These are phyloP conservation scores for Russula dissimulans DNA, from an alignment of 768 basidiomycete genomes.

Conservation along the genomic window DNA sequence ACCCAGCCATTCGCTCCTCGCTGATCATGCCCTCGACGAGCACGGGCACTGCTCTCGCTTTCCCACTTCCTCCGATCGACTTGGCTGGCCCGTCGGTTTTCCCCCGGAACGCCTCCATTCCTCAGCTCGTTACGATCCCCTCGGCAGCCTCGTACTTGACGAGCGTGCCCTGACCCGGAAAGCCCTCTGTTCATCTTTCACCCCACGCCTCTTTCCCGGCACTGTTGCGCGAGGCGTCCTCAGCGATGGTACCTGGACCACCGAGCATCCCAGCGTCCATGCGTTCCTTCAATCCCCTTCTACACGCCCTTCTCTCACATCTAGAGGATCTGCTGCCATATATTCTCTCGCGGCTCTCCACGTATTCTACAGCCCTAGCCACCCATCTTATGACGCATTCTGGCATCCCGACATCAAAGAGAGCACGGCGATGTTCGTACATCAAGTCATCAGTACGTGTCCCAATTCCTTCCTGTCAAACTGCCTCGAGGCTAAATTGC, in stretches of 20 bases:
- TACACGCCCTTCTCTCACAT: slow-evolving; percentile 7
- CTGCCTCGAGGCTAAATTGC: not conserved
- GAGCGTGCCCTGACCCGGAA: not conserved
- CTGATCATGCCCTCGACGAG: not conserved
- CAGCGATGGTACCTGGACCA: slow-evolving; percentile 19
- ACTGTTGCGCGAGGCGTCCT: slow-evolving; percentile 16
- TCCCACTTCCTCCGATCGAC: slow-evolving; percentile 10
- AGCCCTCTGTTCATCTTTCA: slow-evolving; percentile 1
- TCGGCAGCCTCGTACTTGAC: slow-evolving; percentile 12
- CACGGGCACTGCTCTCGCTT: not conserved
- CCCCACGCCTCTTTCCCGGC: slow-evolving; percentile 3
- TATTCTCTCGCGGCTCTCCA: slow-evolving; percentile 17
- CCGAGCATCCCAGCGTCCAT: slow-evolving; percentile 14
- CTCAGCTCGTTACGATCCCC: slow-evolving; percentile 16
- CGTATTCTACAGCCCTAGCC: slow-evolving; percentile 15
- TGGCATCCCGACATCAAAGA: slow-evolving; percentile 15
- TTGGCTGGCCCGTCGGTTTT: not conserved
- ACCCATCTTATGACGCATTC: slow-evolving; percentile 17
- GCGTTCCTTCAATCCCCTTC: slow-evolving; percentile 12
- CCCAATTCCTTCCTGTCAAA: not conserved
- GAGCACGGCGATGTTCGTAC: slow-evolving; percentile 13
- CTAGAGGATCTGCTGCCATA: slow-evolving; percentile 11
- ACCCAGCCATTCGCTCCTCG: not conserved
- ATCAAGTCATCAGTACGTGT: slow-evolving; percentile 17
- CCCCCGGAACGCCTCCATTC: not conserved